Percentiles rank a stretch among this genome's conserved stretches.
Conservation (phyloP, 306 rosid species). For the Macrotyloma uniflorum region DNA sequence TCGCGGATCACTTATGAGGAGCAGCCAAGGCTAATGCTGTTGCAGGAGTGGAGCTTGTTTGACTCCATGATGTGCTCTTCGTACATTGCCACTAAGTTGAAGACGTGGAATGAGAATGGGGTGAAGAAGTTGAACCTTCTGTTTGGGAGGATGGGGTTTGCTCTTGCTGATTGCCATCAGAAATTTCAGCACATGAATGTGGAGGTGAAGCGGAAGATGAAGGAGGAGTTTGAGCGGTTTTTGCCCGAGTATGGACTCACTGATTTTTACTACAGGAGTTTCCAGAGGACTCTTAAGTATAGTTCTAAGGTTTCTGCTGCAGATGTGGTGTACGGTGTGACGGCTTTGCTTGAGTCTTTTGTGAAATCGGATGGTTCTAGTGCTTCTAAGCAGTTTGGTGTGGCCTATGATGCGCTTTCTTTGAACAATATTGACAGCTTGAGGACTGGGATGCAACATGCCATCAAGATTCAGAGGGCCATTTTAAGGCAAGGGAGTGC, state of each 20-base stretch:
- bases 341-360: conserved; percentile 90
- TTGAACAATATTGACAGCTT: conserved; percentile 74
- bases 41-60: conserved; percentile 90
- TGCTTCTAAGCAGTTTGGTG: conserved; percentile 81
- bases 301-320: conserved; percentile 93
- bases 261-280: conserved; percentile 88
- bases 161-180: conserved; percentile 93
- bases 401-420: conserved; percentile 88
- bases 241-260: conserved; percentile 87
- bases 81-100: conserved; percentile 81
- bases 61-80: conserved; percentile 96
- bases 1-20: conserved; percentile 82
- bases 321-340: conserved; percentile 96
- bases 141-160: conserved; percentile 92
- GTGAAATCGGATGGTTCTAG: conserved; percentile 74
- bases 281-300: conserved; percentile 74
- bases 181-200: conserved; percentile 89
- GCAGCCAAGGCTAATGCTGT: conserved; percentile 89
- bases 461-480: conserved; percentile 84
- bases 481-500: conserved; percentile 92
- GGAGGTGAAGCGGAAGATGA: conserved; percentile 90
- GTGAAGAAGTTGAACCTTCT: conserved; percentile 85
- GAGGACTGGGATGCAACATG: conserved; percentile 85
- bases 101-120: conserved; percentile 98
- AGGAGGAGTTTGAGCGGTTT: conserved; percentile 72